Evolutionary conservation across 495 filamentous ascomycete species (phyloP), one percentile per base, ranked within the genome.

Genomic region (Podospora sp.): DNA sequence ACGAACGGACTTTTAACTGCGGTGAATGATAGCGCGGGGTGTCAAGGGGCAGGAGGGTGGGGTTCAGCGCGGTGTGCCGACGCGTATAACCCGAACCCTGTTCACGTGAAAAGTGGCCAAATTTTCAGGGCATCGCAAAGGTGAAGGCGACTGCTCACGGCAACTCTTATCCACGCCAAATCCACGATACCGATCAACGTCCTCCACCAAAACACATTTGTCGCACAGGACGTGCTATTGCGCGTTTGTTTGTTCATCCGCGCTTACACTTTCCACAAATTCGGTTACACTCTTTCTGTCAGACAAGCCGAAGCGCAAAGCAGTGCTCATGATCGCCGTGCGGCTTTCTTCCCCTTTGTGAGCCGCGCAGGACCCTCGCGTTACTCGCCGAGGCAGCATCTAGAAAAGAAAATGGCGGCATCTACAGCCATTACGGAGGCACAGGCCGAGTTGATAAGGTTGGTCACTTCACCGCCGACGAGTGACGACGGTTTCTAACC

Each of bases 401-500:
- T 18, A 35, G 60, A 68, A 56, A 29, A 76, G 60, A 68, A 56
- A 29, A 76, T 76, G 74, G 75, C 72, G 25, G 70, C 71, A 1
- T 61, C 70, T 4, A 26, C 68, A 14, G 40, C 66, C 33, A 69
- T 74, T n/a, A 69, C 74, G 20, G 75, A 76, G 61, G 71, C 74
- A 12, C 72, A 73, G 58, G 69, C 71, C 57, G 75, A 78, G 68
- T 65, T 78, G 26, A 80, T 83, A 63, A 80, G 68, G 81, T 81
- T 60, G 20, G 70, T 59, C n/a, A 2, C n/a, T 60, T 22, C 53
- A 20, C 26, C 25, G 18, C 22, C 33, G 1, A 36, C 51, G 24
- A 12, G 20, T n/a, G 16, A 0, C 22, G 24, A 4, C 22, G 21
- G 6, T 6, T 18, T 40, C 73, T 80, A 65, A 80, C 71, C 27